Evolutionary conservation across 2,329 filamentous ascomycete species (phyloP).

Genomic region (Fusarium acutatum): DNA sequence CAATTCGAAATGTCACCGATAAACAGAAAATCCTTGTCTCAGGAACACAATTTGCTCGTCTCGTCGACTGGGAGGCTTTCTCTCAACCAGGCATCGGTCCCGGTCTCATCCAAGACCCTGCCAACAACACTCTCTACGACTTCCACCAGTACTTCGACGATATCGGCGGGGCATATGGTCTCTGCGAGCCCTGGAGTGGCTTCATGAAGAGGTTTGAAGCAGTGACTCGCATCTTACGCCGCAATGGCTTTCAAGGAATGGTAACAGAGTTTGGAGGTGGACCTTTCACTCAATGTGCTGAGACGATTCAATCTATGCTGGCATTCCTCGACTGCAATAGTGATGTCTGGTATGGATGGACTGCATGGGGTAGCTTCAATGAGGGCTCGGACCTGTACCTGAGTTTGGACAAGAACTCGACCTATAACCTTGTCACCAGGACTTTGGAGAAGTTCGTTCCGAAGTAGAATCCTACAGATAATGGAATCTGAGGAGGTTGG

Average conservation of each 20-base stretch:
- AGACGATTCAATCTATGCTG: background rate
- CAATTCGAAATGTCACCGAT: background rate
- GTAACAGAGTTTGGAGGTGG: background rate
- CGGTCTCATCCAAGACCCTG: background rate
- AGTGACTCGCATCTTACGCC: background rate
- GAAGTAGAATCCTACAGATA: accelerated
- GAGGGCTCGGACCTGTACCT: background rate
- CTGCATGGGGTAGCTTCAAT: background rate
- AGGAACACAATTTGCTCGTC: background rate
- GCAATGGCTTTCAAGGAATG: background rate
- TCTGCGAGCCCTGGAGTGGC: background rate
- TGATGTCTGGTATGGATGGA: conserved; percentile 1
- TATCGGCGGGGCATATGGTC: background rate
- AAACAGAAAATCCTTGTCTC: background rate
- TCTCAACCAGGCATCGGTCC: background rate
- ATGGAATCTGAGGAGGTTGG: background rate
- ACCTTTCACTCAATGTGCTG: background rate
- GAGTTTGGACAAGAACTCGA: background rate
- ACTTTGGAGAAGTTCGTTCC: background rate
- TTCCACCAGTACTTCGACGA: conserved; percentile 1
- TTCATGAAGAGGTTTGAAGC: background rate
- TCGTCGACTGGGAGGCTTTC: background rate
- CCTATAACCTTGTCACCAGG: background rate
- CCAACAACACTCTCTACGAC: background rate
- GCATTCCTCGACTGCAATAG: background rate